Percentiles rank a stretch among this genome's conserved stretches.
These are phyloP conservation scores for Podospora pseudoanserina DNA, from an alignment of 495 filamentous ascomycete genomes.

Conservation along the genomic window DNA sequence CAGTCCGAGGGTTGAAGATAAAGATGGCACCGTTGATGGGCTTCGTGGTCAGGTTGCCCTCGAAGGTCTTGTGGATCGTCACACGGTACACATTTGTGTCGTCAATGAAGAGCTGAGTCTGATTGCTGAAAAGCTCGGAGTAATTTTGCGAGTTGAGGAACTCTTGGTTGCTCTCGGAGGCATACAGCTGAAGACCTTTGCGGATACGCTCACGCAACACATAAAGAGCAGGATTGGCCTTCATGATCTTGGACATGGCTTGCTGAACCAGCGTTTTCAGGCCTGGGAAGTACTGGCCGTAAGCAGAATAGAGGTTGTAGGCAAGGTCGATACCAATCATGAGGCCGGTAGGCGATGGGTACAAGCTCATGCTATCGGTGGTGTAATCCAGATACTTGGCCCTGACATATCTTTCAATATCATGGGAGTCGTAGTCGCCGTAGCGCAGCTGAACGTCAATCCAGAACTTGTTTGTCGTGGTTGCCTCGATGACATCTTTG, in stretches of 20 bases:
- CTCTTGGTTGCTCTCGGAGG: conserved; percentile 98
- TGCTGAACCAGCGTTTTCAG: conserved; percentile 95
- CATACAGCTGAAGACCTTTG: conserved; percentile 97
- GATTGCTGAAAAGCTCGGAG: conserved; percentile 98
- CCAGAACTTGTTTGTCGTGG: conserved; percentile 99
- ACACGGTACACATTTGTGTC: conserved; percentile 99
- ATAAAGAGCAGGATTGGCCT: conserved; percentile 96
- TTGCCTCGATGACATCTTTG: conserved; percentile 92
- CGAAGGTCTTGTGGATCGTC: conserved; percentile 99
- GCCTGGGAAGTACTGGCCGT: conserved; percentile 98
- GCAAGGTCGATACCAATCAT: conserved; percentile 99
- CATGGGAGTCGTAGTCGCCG: conserved; percentile 98
- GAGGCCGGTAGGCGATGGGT: conserved; percentile 93
- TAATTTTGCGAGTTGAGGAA: conserved; percentile 99
- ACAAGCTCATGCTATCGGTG: conserved; percentile 98
- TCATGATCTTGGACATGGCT: conserved; percentile 99
- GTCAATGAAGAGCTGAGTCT: conserved; percentile 98
- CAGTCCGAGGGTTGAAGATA: conserved; percentile 98
- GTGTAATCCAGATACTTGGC: conserved; percentile 99
- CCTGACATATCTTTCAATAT: conserved; percentile 95
- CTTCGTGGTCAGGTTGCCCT: conserved; percentile 98
- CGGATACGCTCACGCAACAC: conserved; percentile 96
- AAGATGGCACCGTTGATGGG: conserved; percentile 99
- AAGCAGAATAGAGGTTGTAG: conserved; percentile 97
- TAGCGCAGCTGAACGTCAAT: conserved; percentile 97